Conservation (phyloP, 441 rosid genomes). For the Adansonia grandidieri region DNA sequence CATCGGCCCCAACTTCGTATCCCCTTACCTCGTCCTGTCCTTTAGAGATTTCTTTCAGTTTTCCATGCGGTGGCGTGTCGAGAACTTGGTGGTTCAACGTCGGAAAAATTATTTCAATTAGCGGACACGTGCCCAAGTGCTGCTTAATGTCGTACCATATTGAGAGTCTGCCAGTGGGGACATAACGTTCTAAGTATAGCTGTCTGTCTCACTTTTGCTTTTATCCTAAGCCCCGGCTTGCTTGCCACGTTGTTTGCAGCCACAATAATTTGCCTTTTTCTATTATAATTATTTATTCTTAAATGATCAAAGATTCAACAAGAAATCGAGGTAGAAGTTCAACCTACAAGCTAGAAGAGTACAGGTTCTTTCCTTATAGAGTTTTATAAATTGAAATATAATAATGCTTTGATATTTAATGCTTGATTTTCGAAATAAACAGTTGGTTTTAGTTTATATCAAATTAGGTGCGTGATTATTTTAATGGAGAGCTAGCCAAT, state of each 20-base stretch:
- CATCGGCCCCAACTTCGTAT: slow-evolving; percentile 24
- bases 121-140: slow-evolving; percentile 36
- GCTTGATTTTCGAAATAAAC: background rate
- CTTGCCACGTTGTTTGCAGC: slow-evolving; percentile 37
- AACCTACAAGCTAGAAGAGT: background rate
- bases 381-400: background rate
- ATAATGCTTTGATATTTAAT: background rate
- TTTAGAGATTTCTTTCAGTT: slow-evolving; percentile 8
- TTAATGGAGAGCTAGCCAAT: background rate
- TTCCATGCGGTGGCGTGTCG: slow-evolving; percentile 32
- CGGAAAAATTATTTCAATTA: background rate
- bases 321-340: background rate
- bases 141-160: slow-evolving; percentile 20
- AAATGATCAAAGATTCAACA: background rate
- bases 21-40: slow-evolving; percentile 26
- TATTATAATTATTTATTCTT: background rate
- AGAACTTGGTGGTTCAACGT: slow-evolving; percentile 31
- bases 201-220: slow-evolving; percentile 27
- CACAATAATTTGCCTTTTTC: background rate
- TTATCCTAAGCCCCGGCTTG: slow-evolving; percentile 19
- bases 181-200: slow-evolving; percentile 21
- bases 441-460: slow-evolving; percentile 8
- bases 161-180: slow-evolving; percentile 39
- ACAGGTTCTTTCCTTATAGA: background rate
- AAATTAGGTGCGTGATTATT: background rate